Evolutionary conservation across 352 stramenopile species (phyloP).

Genomic region (Phytopythium aichiense): DNA sequence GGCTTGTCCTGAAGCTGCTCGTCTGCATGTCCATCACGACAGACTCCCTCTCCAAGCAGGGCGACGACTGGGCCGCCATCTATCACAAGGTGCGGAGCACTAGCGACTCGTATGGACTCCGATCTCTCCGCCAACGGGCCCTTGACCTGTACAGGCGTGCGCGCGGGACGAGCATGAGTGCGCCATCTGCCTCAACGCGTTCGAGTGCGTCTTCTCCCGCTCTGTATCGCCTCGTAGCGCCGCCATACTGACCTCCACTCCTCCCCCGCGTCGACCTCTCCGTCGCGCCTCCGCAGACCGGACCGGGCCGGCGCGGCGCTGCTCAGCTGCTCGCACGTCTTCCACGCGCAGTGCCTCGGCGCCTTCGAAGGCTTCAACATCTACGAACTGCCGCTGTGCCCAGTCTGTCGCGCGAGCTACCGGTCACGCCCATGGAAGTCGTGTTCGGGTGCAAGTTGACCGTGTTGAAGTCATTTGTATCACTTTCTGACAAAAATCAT

Average conservation of each 20-base stretch:
- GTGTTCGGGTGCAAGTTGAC: no score
- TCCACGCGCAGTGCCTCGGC: constrained; percentile 65
- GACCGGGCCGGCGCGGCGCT: constrained; percentile 37
- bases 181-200: constrained; percentile 77
- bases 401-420: constrained; percentile 63
- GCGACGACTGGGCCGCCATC: constrained; percentile 39
- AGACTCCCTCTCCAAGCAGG: not conserved
- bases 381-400: constrained; percentile 74
- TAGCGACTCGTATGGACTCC: no score
- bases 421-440: constrained; percentile 13
- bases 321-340: constrained; percentile 77
- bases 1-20: not conserved
- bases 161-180: constrained; percentile 58
- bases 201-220: constrained; percentile 31
- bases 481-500: no score
- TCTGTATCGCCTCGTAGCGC: not conserved
- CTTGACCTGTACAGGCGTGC: constrained; percentile 21
- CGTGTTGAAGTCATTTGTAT: constrained; percentile 7
- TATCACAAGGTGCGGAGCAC: constrained; percentile 27
- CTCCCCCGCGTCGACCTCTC: not conserved
- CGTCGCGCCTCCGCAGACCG: constrained; percentile 9
- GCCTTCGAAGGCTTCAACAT: constrained; percentile 88
- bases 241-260: not conserved
- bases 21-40: not conserved
- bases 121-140: no score